A percentile compares a stretch with the other conserved stretches of the same genome.
phyloP scores from a whole-genome alignment of 164 flowering plant species.

The Liriodendron chinense region DNA sequence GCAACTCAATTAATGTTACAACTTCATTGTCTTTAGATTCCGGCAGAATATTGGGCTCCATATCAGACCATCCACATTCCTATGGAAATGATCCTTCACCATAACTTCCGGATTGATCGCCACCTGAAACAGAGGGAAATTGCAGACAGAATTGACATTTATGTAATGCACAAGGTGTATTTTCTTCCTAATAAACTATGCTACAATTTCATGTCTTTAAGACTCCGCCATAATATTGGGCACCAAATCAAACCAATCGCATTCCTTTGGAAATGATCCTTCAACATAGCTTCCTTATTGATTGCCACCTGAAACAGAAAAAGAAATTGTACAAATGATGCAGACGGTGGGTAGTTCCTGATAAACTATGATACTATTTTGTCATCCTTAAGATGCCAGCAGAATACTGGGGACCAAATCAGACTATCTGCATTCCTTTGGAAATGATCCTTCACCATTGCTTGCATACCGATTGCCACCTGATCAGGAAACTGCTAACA shows the following conservation, averaged over 20 bases:
- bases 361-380: too few relatives aligned
- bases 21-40: too few relatives aligned
- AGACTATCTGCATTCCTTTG: neutral
- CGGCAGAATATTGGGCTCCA: too few relatives aligned
- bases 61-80: neutral
- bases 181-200: neutral
- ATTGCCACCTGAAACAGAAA: neutral
- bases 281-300: neutral
- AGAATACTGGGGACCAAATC: neutral
- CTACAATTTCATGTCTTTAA: too few relatives aligned
- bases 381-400: neutral
- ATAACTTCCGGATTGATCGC: neutral
- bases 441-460: neutral
- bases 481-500: neutral
- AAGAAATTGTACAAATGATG: neutral
- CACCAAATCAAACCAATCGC: too few relatives aligned
- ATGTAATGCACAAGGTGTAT: neutral
- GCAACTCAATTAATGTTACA: too few relatives aligned
- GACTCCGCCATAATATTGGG: too few relatives aligned
- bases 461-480: neutral
- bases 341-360: neutral
- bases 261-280: neutral
- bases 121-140: neutral
- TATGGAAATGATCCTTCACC: neutral
- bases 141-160: neutral